Evolutionary conservation across 2,329 filamentous ascomycete genomes (phyloP).

Genomic region (Penicillium sp.): DNA sequence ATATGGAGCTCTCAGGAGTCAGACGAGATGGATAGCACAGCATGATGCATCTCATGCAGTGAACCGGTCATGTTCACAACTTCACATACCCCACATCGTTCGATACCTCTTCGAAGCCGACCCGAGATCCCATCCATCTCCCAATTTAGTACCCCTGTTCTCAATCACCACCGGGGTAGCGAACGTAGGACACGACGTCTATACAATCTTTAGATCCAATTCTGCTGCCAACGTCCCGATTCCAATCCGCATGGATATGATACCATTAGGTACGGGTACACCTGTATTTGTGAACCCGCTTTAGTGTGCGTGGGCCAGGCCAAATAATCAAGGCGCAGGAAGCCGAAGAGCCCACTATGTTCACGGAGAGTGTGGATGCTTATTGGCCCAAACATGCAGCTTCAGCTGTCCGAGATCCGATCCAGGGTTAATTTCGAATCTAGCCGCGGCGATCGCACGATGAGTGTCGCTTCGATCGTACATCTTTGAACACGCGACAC

Average conservation of each 20-base stretch:
- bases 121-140: conserved; percentile 12
- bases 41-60: no score
- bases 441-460: conserved; percentile 36
- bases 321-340: conserved; percentile 37
- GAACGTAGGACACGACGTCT: no score
- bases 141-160: no score
- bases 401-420: conserved; percentile 34
- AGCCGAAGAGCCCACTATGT: conserved; percentile 43
- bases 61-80: conserved; percentile 33
- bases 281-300: no score
- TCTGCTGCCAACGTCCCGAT: no score
- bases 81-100: conserved; percentile 38
- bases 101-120: conserved; percentile 42
- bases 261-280: no score
- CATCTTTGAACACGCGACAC: no score
- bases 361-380: conserved; percentile 45
- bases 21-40: conserved; percentile 41
- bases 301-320: no score
- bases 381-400: conserved; percentile 45
- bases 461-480: conserved; percentile 25
- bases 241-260: no score
- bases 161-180: no score
- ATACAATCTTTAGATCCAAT: no score
- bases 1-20: no score
- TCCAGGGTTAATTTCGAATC: conserved; percentile 20